Evolutionary conservation across 1,284 basidiomycete species (phyloP), one percentile per base, ranked within the genome.

Genomic region (Ustilago trichophora): DNA sequence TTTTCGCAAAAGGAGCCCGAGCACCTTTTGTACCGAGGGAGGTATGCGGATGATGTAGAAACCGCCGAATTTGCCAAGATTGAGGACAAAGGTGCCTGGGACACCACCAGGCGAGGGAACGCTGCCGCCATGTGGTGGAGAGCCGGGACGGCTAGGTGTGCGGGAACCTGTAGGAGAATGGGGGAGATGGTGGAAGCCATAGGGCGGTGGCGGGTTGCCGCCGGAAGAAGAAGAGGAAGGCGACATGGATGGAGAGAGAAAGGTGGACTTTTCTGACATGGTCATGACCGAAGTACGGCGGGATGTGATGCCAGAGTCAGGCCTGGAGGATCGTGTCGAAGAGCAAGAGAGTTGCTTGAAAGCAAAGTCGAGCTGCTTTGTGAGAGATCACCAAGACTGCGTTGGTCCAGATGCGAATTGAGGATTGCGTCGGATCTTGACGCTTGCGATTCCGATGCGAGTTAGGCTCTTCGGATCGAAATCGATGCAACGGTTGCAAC

Each of bases 41-140:
- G 74, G 72, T 22, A 77, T 58, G 43, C 62, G 52, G 25, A 76
- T 56, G 50, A 74, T 58, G 59, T 73, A 73, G 66, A 70, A 74
- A n/a, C 74, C 76, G 32, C 72, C 74, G 19, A 71, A 66, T 18
- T 64, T 66, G 54, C 76, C 76, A 32, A 75, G 65, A 35, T 75
- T 77, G 42, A 77, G 42, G 22, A 71, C 67, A 51, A 75, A 74
- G 34, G 72, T 75, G 36, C 72, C 74, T 1, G 76, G 72, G 5
- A 65, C 40, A 21, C 63, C 66, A 18, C 67, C 59, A 3, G 60
- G 69, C 25, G 62, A 55, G 15, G 68, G 68, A 9, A 67, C 71
- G 55, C 70, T 73, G 33, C 75, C 75, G 31, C 71, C 69, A 31
- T 77, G 74, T 21, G 74, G 75, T 11, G 75, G 75, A 4, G 73